Evolutionary conservation across 2,329 filamentous ascomycete species (phyloP), one percentile per base, ranked within the genome.

Genomic region (Pseudomassariella vexata): DNA sequence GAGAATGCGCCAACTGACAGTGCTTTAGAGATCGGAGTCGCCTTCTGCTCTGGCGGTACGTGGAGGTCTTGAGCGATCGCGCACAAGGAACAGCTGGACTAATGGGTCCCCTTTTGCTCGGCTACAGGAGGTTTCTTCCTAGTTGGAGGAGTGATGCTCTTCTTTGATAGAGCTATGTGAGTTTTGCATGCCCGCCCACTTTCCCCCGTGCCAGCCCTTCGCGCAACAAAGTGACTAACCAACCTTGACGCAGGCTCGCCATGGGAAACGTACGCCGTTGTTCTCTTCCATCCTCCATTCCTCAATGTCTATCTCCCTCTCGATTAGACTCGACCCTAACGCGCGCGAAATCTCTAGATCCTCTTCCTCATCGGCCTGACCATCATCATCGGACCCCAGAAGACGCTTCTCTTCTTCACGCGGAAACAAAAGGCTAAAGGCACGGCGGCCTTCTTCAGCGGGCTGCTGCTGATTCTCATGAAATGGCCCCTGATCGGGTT

Each of bases 281-380:
- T 32, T n/a, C 26, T 30, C 22, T 23, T 21, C 19, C 22, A 16
- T 19, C 23, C 29, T 21, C 32, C 30, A 24, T 14, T 32, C 35
- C 36, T 23, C 12, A 39, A n/a, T n/a, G n/a, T n/a, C n/a, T n/a
- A n/a, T n/a, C n/a, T 21, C 31, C 12, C 28, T 24, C 36, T 14
- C 19, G 21, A 37, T 41, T 31, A 39, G 32, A 27, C 37, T 36
- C 37, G 28, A n/a, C n/a, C n/a, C n/a, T n/a, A n/a, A n/a, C n/a
- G n/a, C n/a, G n/a, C n/a, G n/a, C n/a, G n/a, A n/a, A n/a, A n/a
- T n/a, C 29, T 28, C 35, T 50, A 94, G 87, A 94, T 98, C 60
- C 87, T 98, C 59, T 96, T 98, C 72, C 78, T 98, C 34, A 86
- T 95, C 65, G 92, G 92, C 58, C 78, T 98, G 17, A 94, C 89